Conservation (phyloP, 1,139 yeast species). For the Pichia terricola region DNA sequence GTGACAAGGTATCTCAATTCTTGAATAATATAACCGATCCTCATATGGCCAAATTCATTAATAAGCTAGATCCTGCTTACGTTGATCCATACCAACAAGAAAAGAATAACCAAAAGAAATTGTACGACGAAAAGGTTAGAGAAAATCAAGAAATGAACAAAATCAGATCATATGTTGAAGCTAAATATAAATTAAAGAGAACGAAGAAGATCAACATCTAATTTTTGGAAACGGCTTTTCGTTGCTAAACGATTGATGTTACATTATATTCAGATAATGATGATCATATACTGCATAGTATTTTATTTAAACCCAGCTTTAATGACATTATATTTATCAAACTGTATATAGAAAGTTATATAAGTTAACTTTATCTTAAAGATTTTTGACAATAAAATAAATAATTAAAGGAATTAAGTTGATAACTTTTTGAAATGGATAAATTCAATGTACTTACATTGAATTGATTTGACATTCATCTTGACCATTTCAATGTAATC, state of each 20-base stretch:
- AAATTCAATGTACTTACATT: too few species aligned
- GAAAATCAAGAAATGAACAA: conserved; percentile 18
- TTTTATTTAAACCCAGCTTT: too few species aligned
- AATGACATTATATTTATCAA: too few species aligned
- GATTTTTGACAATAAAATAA: too few species aligned
- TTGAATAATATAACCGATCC: conserved; percentile 30
- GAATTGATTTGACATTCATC: too few species aligned
- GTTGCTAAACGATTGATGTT: too few species aligned
- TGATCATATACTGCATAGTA: too few species aligned
- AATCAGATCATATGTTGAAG: conserved; percentile 11
- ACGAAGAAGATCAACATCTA: conserved; percentile 12
- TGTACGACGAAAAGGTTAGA: conserved; percentile 11
- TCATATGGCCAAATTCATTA: conserved; percentile 21
- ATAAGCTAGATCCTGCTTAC: conserved; percentile 20
- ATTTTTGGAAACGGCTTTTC: neutral
- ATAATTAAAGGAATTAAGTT: too few species aligned
- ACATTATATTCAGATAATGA: too few species aligned
- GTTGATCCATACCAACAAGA: conserved; percentile 13
- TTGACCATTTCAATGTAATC: too few species aligned
- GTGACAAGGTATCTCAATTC: conserved; percentile 54
- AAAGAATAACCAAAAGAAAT: conserved; percentile 13
- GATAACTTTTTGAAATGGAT: too few species aligned
- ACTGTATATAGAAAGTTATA: neutral
- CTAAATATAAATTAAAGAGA: conserved; percentile 16
- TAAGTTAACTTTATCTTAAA: too few species aligned